Base-by-base conservation (phyloP, 1,139 yeast genomes). In the Kodamaea sp. region DNA sequence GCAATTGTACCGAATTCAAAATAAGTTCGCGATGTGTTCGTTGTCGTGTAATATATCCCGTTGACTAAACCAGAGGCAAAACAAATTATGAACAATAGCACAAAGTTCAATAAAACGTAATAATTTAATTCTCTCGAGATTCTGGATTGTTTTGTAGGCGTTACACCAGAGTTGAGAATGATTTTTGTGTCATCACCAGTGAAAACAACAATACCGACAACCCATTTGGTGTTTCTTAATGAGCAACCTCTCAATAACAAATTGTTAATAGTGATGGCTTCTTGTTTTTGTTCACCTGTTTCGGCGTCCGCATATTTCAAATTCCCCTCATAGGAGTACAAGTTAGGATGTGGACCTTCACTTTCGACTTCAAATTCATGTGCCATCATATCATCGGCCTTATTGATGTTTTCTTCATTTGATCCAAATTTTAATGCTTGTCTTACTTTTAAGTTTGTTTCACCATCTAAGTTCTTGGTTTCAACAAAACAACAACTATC, bases 401-500 rank as follows among this genome's bases (percentile, higher is more conserved):
- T 63, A 32, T 47, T 53, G 29, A 70, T 62, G 37, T 60, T 60
- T n/a, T 55, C 45, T 8, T 60, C 61, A 29, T 54, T 61, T 24
- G 62, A 57, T 10, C 70, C 68, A 47, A 70, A 73, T 41, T 71
- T 65, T 43, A 78, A 53, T 2, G 80, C 68, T 44, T 67, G 72
- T 50, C 72, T 73, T n/a, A 69, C 74, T 53, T 77, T 78, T 49
- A 78, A 62, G 49, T 78, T 78, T 3, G 82, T 78, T 57, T 78
- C 83, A 53, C 83, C 83, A 55, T 78, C 83, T 39, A 78, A 60
- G 50, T 78, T 78, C 49, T 77, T 78, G 1, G 83, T 78, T 53
- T 78, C 83, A 11, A 77, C 75, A 47, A 69, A 75, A 57, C 81
- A 76, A 36, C 73, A 65, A 47, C 71, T 73, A 50, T 76, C 79